Percentiles rank a stretch among this genome's conserved stretches.
Conservation (phyloP, 2,329 filamentous ascomycete genomes). For the Fusarium pseudograminearum region DNA sequence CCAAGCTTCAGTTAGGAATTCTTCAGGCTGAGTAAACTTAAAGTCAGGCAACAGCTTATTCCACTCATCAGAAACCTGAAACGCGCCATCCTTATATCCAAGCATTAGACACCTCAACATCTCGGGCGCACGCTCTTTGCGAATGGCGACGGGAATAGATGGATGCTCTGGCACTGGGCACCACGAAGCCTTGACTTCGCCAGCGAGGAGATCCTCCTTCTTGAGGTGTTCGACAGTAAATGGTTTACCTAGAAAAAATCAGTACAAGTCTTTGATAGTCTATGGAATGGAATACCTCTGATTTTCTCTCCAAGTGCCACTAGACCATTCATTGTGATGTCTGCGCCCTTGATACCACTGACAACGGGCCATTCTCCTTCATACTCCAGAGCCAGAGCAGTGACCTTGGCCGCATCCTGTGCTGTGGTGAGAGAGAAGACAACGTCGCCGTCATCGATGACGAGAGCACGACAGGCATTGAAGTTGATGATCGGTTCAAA, state of each 20-base stretch:
- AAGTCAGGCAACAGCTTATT: slow-evolving; percentile 60
- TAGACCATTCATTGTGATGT: slow-evolving; percentile 53
- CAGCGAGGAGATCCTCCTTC: slow-evolving; percentile 37
- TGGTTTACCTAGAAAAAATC: slow-evolving; percentile 25
- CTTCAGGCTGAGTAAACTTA: slow-evolving; percentile 55
- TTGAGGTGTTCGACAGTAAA: slow-evolving; percentile 39
- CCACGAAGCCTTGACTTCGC: slow-evolving; percentile 45
- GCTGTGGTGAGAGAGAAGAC: slow-evolving; percentile 59
- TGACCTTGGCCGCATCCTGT: slow-evolving; percentile 56
- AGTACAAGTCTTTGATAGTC: rapidly evolving
- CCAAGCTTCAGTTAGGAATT: slow-evolving; percentile 55
- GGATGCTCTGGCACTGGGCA: slow-evolving; percentile 33
- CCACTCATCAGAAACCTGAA: slow-evolving; percentile 57
- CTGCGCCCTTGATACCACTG: slow-evolving; percentile 57
- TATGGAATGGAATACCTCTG: slow-evolving; percentile 25
- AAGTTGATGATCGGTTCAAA: slow-evolving; percentile 57
- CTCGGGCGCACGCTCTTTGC: slow-evolving; percentile 11
- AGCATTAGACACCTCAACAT: slow-evolving; percentile 22
- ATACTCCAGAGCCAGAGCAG: slow-evolving; percentile 58
- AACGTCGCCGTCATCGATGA: slow-evolving; percentile 58
- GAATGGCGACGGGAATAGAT: slow-evolving; percentile 32
- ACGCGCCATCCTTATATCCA: slow-evolving; percentile 30
- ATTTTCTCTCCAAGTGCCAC: slow-evolving; percentile 56
- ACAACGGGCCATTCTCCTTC: slow-evolving; percentile 57
- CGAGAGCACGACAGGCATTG: slow-evolving; percentile 56